Base-by-base conservation (phyloP, 805 yeast species). In the Zygoascus bituminiphila region DNA sequence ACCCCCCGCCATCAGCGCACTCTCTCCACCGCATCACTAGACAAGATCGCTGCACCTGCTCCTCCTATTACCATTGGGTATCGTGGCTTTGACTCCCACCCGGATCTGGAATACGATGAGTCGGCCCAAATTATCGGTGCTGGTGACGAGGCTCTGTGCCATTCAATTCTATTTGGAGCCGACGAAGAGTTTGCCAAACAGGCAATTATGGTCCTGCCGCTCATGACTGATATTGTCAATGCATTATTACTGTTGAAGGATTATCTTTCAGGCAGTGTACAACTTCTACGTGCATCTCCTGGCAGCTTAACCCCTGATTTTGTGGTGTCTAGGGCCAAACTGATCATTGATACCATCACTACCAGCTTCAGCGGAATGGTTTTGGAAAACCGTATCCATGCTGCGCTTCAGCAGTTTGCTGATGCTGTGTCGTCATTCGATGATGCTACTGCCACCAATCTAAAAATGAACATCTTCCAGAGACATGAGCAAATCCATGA, bases 71-170 rank as follows among this genome's bases (percentile, higher is more conserved):
- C 20, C 25, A 36, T 56, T 20, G 38, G 53, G 9, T 58, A 56
- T 41, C 26, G 42, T 15, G 56, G 62, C 3, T 25, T 51, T 22
- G 60, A 51, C 24, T 84, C 85, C 8, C 89, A 82, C 57, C 88
- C 88, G 5, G 79, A 76, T 42, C 60, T 82, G 24, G 69, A 65
- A 29, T 52, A 77, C 49, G 86, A 82, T 57, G 61, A 63, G 15
- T 61, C 67, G 3, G 73, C 76, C 19, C 74, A 75, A 17, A 66
- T 75, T 19, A 54, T 72, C 6, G 71, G 76, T 20, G 86, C 86
- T 17, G 62, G 86, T 0, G 59, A 77, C 9, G 96, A 88, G 62
- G 76, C 88, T 42, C 71, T 88, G 33, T 78, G 89, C 48, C 97
- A 89, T 65, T 76, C 84, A 2, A 68, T 86, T 22, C 62, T 88